Conservation (phyloP, 495 filamentous ascomycete genomes). For the Hypoxylon lenormandii region DNA sequence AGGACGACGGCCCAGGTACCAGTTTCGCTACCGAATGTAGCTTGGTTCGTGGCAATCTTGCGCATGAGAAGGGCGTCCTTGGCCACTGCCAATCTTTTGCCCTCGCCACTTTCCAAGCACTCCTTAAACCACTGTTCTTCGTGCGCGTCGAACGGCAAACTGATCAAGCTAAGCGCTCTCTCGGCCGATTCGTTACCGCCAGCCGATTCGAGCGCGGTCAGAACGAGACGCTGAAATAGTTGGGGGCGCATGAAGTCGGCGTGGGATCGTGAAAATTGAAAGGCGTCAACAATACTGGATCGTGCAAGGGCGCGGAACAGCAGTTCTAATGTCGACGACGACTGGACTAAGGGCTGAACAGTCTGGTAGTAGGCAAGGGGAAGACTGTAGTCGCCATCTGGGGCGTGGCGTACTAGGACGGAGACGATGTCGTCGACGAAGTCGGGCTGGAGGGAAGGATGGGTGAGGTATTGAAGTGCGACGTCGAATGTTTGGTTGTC, state of each 20-base stretch:
- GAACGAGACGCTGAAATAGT: constrained; percentile 76
- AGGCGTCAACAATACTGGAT: constrained; percentile 76
- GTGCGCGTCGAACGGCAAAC: constrained; percentile 72
- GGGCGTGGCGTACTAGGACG: constrained; percentile 71
- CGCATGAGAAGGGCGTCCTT: constrained; percentile 78
- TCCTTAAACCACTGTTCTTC: constrained; percentile 81
- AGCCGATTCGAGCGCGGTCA: constrained; percentile 66
- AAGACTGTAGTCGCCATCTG: constrained; percentile 71
- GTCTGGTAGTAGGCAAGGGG: constrained; percentile 81
- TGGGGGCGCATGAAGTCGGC: constrained; percentile 68
- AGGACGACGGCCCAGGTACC: constrained; percentile 50
- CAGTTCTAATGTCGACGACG: constrained; percentile 67
- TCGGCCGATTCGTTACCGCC: constrained; percentile 61
- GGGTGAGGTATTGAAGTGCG: constrained; percentile 77
- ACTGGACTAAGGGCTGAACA: constrained; percentile 72
- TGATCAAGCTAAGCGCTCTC: constrained; percentile 75
- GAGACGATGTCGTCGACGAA: constrained; percentile 84
- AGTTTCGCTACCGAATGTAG: constrained; percentile 35
- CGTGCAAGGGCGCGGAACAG: constrained; percentile 75
- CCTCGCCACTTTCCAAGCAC: constrained; percentile 70
- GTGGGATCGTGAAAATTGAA: constrained; percentile 75
- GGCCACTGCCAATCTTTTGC: constrained; percentile 69
- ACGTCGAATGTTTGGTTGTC: constrained; percentile 76
- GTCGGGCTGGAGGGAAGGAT: constrained; percentile 79
- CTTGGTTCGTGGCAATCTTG: constrained; percentile 42